phyloP scores from a whole-genome alignment of 2,329 filamentous ascomycete genomes.

The Aspergillus awamori region DNA sequence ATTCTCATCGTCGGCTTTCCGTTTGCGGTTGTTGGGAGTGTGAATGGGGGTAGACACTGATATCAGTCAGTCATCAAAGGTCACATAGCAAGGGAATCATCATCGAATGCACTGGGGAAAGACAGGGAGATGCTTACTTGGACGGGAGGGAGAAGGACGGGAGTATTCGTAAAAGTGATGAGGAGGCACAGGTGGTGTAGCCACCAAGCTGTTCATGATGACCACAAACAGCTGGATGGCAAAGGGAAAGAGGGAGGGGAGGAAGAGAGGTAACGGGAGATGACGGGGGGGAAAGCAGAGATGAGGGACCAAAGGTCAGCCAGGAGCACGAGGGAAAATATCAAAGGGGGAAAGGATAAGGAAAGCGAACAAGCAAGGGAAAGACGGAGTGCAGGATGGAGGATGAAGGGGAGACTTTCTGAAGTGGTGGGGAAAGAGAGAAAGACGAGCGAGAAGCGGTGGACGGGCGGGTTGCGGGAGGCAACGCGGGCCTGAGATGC shows the following conservation, averaged over 20 bases:
- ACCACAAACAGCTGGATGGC: conserved; percentile 36
- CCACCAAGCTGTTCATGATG: conserved; percentile 65
- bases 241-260: conserved; percentile 14
- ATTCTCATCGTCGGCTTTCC: conserved; percentile 78
- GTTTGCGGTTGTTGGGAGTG: conserved; percentile 64
- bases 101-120: not conserved
- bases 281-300: conserved; percentile 5
- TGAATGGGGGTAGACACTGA: conserved; percentile 44
- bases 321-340: conserved; percentile 18
- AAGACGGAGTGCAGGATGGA: conserved; percentile 16
- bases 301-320: conserved; percentile 14
- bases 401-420: conserved; percentile 15
- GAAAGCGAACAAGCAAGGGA: conserved; percentile 16
- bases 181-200: conserved; percentile 62
- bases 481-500: conserved; percentile 32
- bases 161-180: conserved; percentile 61
- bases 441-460: conserved; percentile 35
- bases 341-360: conserved; percentile 14
- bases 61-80: conserved; percentile 22
- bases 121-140: conserved; percentile 52
- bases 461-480: conserved; percentile 40
- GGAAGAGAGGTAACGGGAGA: conserved; percentile 26
- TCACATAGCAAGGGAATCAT: not conserved
- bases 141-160: conserved; percentile 62
- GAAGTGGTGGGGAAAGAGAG: conserved; percentile 9